Evolutionary conservation across 768 basidiomycete genomes (phyloP), one percentile per base, ranked within the genome.

Genomic region (Chiua virens): DNA sequence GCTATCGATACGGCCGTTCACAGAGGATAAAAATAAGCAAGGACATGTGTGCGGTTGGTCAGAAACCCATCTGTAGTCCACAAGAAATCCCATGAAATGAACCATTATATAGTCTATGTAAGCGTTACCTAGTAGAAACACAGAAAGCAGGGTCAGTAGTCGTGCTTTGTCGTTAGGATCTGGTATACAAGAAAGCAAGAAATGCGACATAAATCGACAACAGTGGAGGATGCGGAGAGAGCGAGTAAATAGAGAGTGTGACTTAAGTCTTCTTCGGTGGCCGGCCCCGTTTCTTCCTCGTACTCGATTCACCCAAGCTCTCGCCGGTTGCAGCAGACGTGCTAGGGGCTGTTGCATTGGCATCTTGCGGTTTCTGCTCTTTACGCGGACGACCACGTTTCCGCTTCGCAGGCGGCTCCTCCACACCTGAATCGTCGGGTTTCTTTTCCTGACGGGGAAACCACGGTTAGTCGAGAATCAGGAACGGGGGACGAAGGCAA

Each of bases 351-450:
- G 69, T 72, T 37, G 77, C 72, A 44, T 62, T 65, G 47, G 66
- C 58, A 21, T 78, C 71, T 47, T 66, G 52, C 50, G 76, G 75
- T 67, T 79, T 84, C 49, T 80, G 75, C 70, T 64, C 63, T 50
- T 90, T 90, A 57, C 82, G 85, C 50, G 89, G 88, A 54, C 88
- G 82, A 36, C 88, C 88, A 54, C 89, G 80, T 68, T 78, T 82
- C 61, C 85, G 78, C 70, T 89, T 89, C 43, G 78, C 70, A 41
- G 74, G 72, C 41, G 69, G 72, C 55, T 82, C 83, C 43, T 78
- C 80, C 39, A 65, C 74, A 30, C 75, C 83, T 77, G 70, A 83
- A 49, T 73, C 73, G 25, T 71, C 71, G 20, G 60, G 53, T 59
- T 71, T 72, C 61, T 68, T 69, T 62, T 73, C 66, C 58, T 67